Evolutionary conservation across 805 yeast genomes (phyloP).

Genomic region (Saccharomyces mikatae): DNA sequence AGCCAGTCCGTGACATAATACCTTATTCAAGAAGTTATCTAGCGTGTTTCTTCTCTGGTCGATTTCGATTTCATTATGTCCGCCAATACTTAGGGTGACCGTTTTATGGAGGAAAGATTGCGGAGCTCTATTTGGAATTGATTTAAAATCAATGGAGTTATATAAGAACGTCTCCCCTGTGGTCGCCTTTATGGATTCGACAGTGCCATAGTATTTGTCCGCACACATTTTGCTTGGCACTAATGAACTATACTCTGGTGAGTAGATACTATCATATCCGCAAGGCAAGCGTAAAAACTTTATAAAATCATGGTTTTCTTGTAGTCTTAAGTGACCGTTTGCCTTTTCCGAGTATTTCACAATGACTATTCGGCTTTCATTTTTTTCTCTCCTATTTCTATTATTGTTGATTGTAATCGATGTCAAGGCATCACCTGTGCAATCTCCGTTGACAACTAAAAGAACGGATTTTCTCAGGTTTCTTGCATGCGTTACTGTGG

Average conservation of each 20-base stretch:
- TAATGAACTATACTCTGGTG: slow-evolving; percentile 21
- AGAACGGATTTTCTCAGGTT: slow-evolving; percentile 18
- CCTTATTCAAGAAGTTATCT: slow-evolving; percentile 24
- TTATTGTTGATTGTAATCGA: slow-evolving; percentile 27
- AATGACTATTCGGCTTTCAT: slow-evolving; percentile 13
- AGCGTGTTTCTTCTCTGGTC: slow-evolving; percentile 22
- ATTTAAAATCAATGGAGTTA: slow-evolving; percentile 11
- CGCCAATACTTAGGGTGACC: slow-evolving; percentile 27
- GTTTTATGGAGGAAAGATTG: slow-evolving; percentile 18
- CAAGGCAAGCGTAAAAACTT: slow-evolving; percentile 23
- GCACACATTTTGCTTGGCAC: slow-evolving; percentile 28
- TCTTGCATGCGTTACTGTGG: slow-evolving; percentile 22
- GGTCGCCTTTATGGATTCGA: slow-evolving; percentile 27
- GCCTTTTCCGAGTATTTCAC: slow-evolving; percentile 17
- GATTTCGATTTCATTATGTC: slow-evolving; percentile 24
- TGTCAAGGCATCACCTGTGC: slow-evolving; percentile 25
- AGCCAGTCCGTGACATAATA: slow-evolving; percentile 20
- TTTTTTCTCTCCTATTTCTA: slow-evolving; percentile 21
- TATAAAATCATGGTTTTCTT: slow-evolving; percentile 21
- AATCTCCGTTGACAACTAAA: slow-evolving; percentile 22
- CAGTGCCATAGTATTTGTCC: slow-evolving; percentile 20
- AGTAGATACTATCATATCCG: slow-evolving; percentile 21
- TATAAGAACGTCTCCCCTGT: slow-evolving; percentile 27
- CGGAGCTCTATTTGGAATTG: background rate
- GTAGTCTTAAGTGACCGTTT: slow-evolving; percentile 11